Evolutionary conservation across 179 eudicot genomes (phyloP).

Genomic region (Pouteria campechiana): DNA sequence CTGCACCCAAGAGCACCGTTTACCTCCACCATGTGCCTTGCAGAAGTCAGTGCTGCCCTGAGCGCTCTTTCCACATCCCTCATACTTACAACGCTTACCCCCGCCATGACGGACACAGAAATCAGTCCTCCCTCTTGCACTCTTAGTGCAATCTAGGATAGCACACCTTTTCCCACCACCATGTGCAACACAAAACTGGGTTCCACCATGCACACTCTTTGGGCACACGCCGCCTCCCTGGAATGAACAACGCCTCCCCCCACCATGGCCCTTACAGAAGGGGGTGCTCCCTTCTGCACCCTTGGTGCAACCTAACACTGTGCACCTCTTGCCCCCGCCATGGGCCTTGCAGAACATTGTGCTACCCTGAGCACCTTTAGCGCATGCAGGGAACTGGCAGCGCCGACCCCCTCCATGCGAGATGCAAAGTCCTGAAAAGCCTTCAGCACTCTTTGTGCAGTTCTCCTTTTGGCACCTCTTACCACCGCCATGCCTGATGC

Average conservation of each 20-base stretch:
- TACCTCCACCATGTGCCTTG: conserved; percentile 97
- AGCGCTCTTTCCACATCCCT: conserved; percentile 87
- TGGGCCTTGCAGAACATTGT: conserved; percentile 95
- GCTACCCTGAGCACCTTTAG: conserved; percentile 97
- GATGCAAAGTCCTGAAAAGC: conserved; percentile 89
- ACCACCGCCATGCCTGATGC: conserved; percentile 94
- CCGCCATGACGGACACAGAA: conserved; percentile 97
- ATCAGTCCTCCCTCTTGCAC: conserved; percentile 87
- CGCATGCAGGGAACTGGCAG: conserved; percentile 65
- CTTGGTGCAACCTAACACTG: conserved; percentile 63
- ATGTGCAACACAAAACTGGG: conserved; percentile 84
- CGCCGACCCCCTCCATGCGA: conserved; percentile 96
- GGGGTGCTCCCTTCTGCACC: conserved; percentile 97
- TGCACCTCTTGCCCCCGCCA: conserved; percentile 92
- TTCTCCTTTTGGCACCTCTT: conserved; percentile 78
- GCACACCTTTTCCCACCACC: conserved; percentile 97
- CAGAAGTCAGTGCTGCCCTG: conserved; percentile 98
- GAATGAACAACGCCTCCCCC: conserved; percentile 83
- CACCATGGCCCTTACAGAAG: conserved; percentile 95
- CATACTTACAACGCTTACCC: conserved; percentile 72
- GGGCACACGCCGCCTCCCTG: conserved; percentile 62
- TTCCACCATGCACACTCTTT: conserved; percentile 95
- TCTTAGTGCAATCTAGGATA: conserved; percentile 66
- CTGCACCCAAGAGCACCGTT: conserved; percentile 87
- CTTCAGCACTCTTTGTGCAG: conserved; percentile 93